These are phyloP conservation scores for Beta lomatogona DNA, from an alignment of 179 eudicot species.

Conservation along the genomic window DNA sequence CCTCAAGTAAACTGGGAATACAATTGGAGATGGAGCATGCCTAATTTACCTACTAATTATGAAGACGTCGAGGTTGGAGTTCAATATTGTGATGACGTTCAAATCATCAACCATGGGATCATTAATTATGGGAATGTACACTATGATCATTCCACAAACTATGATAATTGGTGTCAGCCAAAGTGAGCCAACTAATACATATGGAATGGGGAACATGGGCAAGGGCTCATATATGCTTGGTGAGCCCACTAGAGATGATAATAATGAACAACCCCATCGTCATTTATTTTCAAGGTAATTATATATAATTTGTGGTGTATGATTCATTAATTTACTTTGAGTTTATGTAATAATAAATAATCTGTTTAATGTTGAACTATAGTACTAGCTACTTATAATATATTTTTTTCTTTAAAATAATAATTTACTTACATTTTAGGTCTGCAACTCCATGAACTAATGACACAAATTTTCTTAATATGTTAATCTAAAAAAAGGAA, in stretches of 20 bases:
- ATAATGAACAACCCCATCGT: not conserved
- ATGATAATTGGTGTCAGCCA: not conserved
- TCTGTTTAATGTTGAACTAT: too few relatives aligned
- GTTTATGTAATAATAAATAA: not conserved
- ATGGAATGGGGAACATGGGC: not conserved
- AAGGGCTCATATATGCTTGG: not conserved
- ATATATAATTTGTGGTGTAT: not conserved
- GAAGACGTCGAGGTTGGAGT: not conserved
- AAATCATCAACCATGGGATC: conserved; percentile 3
- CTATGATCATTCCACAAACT: not conserved
- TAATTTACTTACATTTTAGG: too few relatives aligned
- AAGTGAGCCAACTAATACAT: too few relatives aligned
- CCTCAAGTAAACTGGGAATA: not conserved
- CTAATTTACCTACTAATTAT: not conserved
- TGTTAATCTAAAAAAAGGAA: too few relatives aligned
- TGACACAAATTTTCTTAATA: too few relatives aligned
- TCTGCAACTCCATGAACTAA: too few relatives aligned
- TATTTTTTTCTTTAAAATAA: too few relatives aligned
- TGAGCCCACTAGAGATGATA: not conserved
- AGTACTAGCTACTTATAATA: not conserved
- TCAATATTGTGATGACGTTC: not conserved
- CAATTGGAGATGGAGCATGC: not conserved
- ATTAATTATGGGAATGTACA: conserved; percentile 5
- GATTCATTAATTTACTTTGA: too few relatives aligned
- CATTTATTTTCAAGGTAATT: not conserved